Percentiles rank a stretch among this genome's conserved stretches.
These are phyloP conservation scores for Cyberlindnera samutprakarnensis DNA, from an alignment of 805 yeast genomes.

Conservation along the genomic window DNA sequence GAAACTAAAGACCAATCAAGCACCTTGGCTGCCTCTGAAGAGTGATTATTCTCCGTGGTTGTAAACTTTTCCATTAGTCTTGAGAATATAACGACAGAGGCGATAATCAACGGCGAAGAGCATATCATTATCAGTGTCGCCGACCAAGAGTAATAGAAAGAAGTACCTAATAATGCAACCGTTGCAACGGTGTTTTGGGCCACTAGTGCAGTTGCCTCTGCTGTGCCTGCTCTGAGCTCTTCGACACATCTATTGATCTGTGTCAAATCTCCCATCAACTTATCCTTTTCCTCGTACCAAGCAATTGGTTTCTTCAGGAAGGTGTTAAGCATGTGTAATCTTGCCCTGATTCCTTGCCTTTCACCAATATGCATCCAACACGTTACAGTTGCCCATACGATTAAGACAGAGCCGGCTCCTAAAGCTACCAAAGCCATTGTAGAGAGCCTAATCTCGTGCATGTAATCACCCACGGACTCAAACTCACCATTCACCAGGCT, in stretches of 20 bases:
- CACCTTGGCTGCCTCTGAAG: conserved; percentile 50
- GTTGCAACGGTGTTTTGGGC: conserved; percentile 47
- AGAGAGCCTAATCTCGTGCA: conserved; percentile 29
- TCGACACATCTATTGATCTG: conserved; percentile 69
- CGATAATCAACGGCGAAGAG: conserved; percentile 58
- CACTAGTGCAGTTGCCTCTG: conserved; percentile 57
- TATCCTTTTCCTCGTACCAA: conserved; percentile 58
- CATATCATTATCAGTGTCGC: conserved; percentile 73
- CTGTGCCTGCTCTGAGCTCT: conserved; percentile 58
- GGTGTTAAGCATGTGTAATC: conserved; percentile 36
- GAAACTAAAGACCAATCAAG: conserved; percentile 66
- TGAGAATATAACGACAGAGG: conserved; percentile 43
- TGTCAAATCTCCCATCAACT: conserved; percentile 54
- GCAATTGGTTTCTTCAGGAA: conserved; percentile 38
- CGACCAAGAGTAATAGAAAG: conserved; percentile 79
- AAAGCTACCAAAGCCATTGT: conserved; percentile 35
- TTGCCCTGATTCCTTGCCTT: conserved; percentile 49
- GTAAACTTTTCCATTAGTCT: conserved; percentile 42
- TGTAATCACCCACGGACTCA: conserved; percentile 24
- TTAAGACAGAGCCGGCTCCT: conserved; percentile 38
- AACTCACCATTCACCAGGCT: conserved; percentile 26
- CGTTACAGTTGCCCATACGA: conserved; percentile 47
- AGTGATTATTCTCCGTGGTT: conserved; percentile 44
- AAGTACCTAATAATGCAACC: conserved; percentile 47
- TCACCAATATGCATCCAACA: conserved; percentile 72